These are phyloP conservation scores for Eucalyptus victrix DNA, from an alignment of 345 rosid genomes.

Conservation along the genomic window DNA sequence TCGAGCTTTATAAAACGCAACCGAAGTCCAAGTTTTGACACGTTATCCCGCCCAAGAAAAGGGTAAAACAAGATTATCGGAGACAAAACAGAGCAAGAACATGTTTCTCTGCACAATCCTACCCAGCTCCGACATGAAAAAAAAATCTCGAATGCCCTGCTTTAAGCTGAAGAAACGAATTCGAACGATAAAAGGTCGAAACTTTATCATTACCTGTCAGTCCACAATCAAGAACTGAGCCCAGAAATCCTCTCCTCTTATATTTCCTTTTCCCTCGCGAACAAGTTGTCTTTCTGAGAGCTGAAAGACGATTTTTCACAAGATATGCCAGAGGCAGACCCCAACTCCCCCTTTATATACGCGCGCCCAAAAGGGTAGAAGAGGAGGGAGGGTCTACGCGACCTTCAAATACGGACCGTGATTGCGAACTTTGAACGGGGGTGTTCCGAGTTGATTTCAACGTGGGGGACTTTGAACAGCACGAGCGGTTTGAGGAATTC, in stretches of 20 bases:
- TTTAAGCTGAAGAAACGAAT: neutral
- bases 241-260: neutral
- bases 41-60: neutral
- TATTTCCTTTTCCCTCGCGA: neutral
- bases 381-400: neutral
- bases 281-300: neutral
- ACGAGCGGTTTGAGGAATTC: neutral
- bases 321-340: neutral
- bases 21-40: neutral
- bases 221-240: neutral
- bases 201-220: neutral
- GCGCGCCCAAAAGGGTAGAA: neutral
- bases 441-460: neutral
- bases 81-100: neutral
- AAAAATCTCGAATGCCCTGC: neutral
- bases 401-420: neutral
- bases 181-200: neutral
- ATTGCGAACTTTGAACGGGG: neutral
- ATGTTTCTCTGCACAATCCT: neutral
- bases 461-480: neutral
- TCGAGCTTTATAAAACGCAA: neutral
- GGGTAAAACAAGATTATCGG: neutral
- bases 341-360: neutral
- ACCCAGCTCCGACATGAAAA: neutral
- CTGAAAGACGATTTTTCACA: neutral